These are phyloP conservation scores for Aphanomyces cochlioides DNA, from an alignment of 352 stramenopile species.

Conservation along the genomic window DNA sequence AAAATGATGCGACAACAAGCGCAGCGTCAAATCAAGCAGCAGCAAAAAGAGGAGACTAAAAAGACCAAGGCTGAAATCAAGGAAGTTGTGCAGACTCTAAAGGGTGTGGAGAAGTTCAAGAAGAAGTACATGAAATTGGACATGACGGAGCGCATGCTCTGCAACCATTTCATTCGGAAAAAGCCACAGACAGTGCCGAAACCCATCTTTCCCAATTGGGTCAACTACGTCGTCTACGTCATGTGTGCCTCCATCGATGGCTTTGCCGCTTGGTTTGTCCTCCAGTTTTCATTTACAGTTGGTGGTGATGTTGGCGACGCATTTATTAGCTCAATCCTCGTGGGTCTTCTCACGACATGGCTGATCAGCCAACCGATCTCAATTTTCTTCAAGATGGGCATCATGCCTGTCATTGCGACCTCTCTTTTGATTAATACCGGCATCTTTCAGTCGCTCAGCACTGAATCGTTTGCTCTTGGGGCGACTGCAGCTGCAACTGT, in stretches of 20 bases:
- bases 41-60: constrained; percentile 32
- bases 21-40: constrained; percentile 33
- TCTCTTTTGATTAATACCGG: constrained; percentile 50
- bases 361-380: constrained; percentile 62
- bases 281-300: constrained; percentile 68
- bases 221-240: constrained; percentile 65
- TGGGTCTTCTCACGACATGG: constrained; percentile 52
- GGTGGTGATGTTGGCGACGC: constrained; percentile 52
- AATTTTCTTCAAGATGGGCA: constrained; percentile 64
- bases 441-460: constrained; percentile 51
- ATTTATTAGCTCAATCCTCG: constrained; percentile 58
- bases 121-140: constrained; percentile 51
- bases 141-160: constrained; percentile 56
- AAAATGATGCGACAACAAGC: background rate
- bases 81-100: constrained; percentile 44
- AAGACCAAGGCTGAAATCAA: constrained; percentile 45
- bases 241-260: constrained; percentile 52
- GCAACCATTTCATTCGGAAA: constrained; percentile 61
- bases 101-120: constrained; percentile 52
- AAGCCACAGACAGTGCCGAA: constrained; percentile 47
- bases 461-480: constrained; percentile 46
- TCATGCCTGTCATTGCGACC: constrained; percentile 61
- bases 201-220: constrained; percentile 67
- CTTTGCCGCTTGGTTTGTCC: constrained; percentile 63
- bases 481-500: constrained; percentile 38